A percentile compares a stretch with the other conserved stretches of the same genome.
These are phyloP conservation scores for Prunus salicina DNA, from an alignment of 306 rosid genomes.

Conservation along the genomic window DNA sequence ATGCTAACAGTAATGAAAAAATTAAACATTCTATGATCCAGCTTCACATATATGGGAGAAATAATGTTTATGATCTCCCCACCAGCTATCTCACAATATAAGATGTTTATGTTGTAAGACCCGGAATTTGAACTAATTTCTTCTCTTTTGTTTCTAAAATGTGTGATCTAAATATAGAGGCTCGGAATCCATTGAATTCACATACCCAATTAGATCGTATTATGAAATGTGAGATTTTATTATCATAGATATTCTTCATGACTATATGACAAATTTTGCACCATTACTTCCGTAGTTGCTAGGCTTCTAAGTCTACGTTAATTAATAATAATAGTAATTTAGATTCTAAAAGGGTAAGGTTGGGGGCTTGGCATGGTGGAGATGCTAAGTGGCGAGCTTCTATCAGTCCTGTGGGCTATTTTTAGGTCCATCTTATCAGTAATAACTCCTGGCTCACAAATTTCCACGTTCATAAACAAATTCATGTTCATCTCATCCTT, in stretches of 20 bases:
- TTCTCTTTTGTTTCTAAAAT: no score
- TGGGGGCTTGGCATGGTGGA: slow-evolving; percentile 13
- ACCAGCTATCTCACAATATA: not conserved
- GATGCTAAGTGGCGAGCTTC: not conserved
- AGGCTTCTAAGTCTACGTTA: not conserved
- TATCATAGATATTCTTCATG: not conserved
- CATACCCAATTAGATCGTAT: not conserved
- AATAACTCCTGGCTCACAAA: slow-evolving; percentile 22
- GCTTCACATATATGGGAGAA: no score
- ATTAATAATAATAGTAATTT: not conserved
- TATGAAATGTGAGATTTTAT: not conserved
- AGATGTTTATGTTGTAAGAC: not conserved
- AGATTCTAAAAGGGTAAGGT: not conserved
- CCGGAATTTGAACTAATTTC: not conserved
- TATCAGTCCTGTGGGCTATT: not conserved
- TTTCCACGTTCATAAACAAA: not conserved
- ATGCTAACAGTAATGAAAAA: no score
- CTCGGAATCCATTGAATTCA: no score
- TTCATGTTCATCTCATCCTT: slow-evolving; percentile 7
- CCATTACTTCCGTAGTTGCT: not conserved
- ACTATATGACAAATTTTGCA: not conserved
- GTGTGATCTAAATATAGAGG: no score
- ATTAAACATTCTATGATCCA: no score
- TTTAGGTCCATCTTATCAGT: slow-evolving; percentile 20
- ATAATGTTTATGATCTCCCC: no score